Base-by-base conservation (phyloP, 345 rosid species). In the Psidium friedrichsthalianum region DNA sequence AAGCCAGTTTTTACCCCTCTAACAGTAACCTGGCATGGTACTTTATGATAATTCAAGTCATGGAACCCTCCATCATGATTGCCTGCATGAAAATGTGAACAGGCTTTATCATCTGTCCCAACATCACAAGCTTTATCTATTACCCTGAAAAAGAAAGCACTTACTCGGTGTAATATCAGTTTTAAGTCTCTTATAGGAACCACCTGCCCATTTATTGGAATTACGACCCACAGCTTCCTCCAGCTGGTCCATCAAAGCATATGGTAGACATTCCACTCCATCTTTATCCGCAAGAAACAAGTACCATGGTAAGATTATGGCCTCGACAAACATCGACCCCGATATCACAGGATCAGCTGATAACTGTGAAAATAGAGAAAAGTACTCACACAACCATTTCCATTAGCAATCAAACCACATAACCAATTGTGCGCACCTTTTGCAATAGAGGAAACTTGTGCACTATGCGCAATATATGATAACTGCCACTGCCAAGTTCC, bases 271-370 rank as follows among this genome's bases (percentile, higher is more conserved):
- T 44, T 55, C 5, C 82, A 85, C 86, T 86, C 88, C 93, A 86
- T 89, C 91, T 85, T 90, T 90, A 82, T 85, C 92, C 85, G 88
- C 51, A 88, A 95, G 91, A 89, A 88, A 87, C 84, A 97, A 89
- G 88, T 92, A 92, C 97, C 95, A 95, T 57, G 98, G 97, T 88
- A 94, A 86, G 89, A 95, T 69, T 55, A 90, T 54, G 57, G 94
- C 98, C 93, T 96, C 99, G 36, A 89, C 90, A 88, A 94, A 94
- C 83, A 88, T 82, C 76, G 90, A 86, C 81, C 89, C 89, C 51
- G 89, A 86, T 86, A 88, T 84, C 84, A 87, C 85, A 81, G 88
- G 90, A 83, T 88, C 92, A 85, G 87, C 91, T 88, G 86, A 90
- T 90, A 88, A 90, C 93, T 92, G 90, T 42, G 54, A 74, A 91